These are phyloP conservation scores for Rhizopogon salebrosus DNA, from an alignment of 768 basidiomycete species.

Conservation along the genomic window DNA sequence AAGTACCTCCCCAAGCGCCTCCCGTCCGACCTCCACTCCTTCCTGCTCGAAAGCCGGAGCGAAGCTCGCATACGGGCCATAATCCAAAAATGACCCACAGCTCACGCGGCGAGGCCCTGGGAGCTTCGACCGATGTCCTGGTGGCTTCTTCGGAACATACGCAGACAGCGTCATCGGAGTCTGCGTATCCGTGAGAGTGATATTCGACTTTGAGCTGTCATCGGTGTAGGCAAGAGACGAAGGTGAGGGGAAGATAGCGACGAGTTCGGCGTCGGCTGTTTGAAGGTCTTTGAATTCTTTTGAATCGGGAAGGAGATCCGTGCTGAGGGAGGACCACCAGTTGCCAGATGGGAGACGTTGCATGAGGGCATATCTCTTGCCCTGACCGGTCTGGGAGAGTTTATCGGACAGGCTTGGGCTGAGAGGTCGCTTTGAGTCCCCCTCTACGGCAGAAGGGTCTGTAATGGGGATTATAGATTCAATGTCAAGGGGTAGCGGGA, in stretches of 20 bases:
- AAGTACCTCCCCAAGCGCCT: constrained; percentile 54
- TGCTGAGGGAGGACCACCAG: constrained; percentile 73
- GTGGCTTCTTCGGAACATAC: constrained; percentile 42
- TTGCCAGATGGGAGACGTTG: constrained; percentile 74
- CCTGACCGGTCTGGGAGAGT: constrained; percentile 23
- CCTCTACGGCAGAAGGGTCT: constrained; percentile 13
- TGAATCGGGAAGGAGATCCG: constrained; percentile 34
- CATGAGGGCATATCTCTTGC: constrained; percentile 69
- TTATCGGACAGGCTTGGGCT: constrained; percentile 18
- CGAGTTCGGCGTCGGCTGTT: constrained; percentile 71
- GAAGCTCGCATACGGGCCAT: constrained; percentile 70
- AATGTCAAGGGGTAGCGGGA: constrained; percentile 41
- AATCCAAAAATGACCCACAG: constrained; percentile 71
- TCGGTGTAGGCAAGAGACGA: constrained; percentile 29
- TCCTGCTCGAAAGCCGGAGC: constrained; percentile 78
- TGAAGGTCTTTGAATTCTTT: constrained; percentile 43
- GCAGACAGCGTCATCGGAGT: constrained; percentile 48
- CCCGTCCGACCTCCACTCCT: constrained; percentile 63
- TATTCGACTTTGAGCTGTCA: constrained; percentile 14
- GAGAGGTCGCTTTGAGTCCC: constrained; percentile 18
- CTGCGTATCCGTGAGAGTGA: constrained; percentile 8
- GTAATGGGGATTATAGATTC: constrained; percentile 35
- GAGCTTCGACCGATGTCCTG: constrained; percentile 35
- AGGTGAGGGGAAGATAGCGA: constrained; percentile 66
- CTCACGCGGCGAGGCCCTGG: constrained; percentile 51